Conservation (phyloP, 225 moss, liverwort and hornwort genomes). For the Pseudisothecium myosuroides region DNA sequence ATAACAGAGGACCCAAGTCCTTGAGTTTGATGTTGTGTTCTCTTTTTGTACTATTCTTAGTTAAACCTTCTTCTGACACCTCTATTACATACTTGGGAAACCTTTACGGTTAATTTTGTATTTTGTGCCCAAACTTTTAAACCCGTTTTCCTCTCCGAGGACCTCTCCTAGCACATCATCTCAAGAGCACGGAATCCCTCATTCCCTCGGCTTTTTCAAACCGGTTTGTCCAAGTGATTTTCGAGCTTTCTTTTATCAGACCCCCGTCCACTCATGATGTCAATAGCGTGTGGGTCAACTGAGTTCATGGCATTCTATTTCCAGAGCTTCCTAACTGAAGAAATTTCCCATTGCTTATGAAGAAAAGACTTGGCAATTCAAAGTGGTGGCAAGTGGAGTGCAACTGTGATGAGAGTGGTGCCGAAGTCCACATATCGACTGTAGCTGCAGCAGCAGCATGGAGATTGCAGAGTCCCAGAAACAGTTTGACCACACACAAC, state of each 20-base stretch:
- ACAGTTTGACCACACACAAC: background rate
- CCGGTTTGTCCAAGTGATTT: background rate
- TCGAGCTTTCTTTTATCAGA: background rate
- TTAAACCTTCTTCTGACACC: background rate
- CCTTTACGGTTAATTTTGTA: background rate
- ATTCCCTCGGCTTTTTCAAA: too few species aligned
- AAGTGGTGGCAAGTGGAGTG: background rate
- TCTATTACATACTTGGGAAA: background rate
- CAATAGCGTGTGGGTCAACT: background rate
- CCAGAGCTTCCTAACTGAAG: background rate
- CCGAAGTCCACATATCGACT: background rate
- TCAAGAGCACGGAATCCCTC: background rate
- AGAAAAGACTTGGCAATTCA: background rate
- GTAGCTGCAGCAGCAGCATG: background rate
- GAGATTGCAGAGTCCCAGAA: background rate
- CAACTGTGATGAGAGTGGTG: background rate
- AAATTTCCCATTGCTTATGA: background rate
- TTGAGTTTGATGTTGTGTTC: background rate
- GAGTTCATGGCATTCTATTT: background rate
- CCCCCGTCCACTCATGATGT: background rate
- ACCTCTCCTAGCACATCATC: background rate
- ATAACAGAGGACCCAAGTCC: accelerated
- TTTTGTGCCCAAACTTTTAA: too few species aligned
- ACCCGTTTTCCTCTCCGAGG: accelerated
- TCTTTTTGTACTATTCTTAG: background rate